These are phyloP conservation scores for Ophiostoma triangulosporum DNA, from an alignment of 2,329 filamentous ascomycete species.

Conservation along the genomic window DNA sequence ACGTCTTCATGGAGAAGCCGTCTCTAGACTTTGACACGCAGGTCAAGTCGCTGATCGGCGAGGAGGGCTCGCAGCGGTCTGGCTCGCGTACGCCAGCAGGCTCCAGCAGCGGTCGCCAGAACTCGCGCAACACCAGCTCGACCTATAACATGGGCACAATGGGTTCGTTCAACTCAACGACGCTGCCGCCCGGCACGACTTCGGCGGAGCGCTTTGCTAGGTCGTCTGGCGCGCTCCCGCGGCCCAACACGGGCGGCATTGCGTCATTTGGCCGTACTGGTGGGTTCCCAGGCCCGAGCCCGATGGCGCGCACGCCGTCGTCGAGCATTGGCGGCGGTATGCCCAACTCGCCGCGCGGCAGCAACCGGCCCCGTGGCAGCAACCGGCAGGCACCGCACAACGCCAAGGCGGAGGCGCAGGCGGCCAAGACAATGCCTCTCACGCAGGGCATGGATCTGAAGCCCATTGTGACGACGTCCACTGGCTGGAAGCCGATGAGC, in stretches of 20 bases:
- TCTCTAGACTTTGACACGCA: conserved; percentile 86
- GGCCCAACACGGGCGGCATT: conserved; percentile 20
- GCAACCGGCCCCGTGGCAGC: conserved; percentile 47
- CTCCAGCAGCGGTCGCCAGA: conserved; percentile 28
- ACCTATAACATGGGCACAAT: conserved; percentile 31
- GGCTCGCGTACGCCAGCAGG: conserved; percentile 43
- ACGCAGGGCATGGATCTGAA: conserved; percentile 73
- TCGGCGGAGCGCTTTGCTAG: conserved; percentile 63
- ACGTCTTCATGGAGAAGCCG: conserved; percentile 92
- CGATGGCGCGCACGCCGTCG: conserved; percentile 51
- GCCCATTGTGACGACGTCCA: conserved; percentile 56
- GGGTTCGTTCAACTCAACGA: conserved; percentile 55
- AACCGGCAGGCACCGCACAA: conserved; percentile 47
- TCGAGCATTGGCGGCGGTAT: conserved; percentile 40
- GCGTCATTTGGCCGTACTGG: conserved; percentile 41
- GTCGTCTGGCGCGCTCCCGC: conserved; percentile 37
- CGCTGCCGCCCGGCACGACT: conserved; percentile 62
- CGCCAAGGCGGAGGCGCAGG: conserved; percentile 49
- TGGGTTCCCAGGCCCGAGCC: conserved; percentile 46
- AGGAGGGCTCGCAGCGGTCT: conserved; percentile 48
- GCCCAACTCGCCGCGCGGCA: conserved; percentile 59
- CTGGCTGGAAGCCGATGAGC: conserved; percentile 82
- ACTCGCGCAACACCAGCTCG: conserved; percentile 25
- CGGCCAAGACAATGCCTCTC: conserved; percentile 80
- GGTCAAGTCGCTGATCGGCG: conserved; percentile 76